A percentile compares a stretch with the other conserved stretches of the same genome.
phyloP scores from a whole-genome alignment of 2,329 filamentous ascomycete species.

The Venturia carpophila region DNA sequence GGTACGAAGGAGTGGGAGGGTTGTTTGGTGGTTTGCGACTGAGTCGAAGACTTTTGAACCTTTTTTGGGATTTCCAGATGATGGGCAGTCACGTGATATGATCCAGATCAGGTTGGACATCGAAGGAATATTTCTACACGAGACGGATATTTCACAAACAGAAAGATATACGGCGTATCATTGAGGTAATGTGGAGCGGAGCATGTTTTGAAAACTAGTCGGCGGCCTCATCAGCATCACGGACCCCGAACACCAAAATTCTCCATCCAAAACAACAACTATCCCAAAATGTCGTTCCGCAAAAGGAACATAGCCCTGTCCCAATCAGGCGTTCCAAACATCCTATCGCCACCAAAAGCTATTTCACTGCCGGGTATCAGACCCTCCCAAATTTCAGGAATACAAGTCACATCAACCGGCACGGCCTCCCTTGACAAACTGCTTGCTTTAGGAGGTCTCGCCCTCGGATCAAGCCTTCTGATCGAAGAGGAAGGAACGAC shows the following conservation, averaged over 20 bases:
- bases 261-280: background rate
- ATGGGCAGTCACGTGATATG: background rate
- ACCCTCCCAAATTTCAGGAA: slow-evolving; percentile 81
- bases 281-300: slow-evolving; percentile 45
- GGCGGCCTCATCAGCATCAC: background rate
- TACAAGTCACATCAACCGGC: slow-evolving; percentile 83
- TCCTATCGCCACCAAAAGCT: slow-evolving; percentile 24
- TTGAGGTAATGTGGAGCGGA: too few species aligned
- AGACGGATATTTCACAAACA: too few species aligned
- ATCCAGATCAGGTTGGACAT: background rate
- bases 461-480: slow-evolving; percentile 71
- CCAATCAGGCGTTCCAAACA: slow-evolving; percentile 23
- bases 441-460: slow-evolving; percentile 79
- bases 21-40: background rate
- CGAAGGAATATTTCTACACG: too few species aligned
- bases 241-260: background rate
- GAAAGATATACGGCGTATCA: background rate
- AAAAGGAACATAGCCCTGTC: slow-evolving; percentile 56
- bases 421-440: slow-evolving; percentile 77
- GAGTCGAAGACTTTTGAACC: background rate
- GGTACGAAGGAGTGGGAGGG: background rate
- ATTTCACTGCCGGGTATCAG: slow-evolving; percentile 50
- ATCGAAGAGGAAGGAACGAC: slow-evolving; percentile 88
- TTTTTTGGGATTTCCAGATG: background rate
- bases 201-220: background rate